Conservation (phyloP, 2,329 filamentous ascomycete genomes). For the Colletotrichum nymphaeae region DNA sequence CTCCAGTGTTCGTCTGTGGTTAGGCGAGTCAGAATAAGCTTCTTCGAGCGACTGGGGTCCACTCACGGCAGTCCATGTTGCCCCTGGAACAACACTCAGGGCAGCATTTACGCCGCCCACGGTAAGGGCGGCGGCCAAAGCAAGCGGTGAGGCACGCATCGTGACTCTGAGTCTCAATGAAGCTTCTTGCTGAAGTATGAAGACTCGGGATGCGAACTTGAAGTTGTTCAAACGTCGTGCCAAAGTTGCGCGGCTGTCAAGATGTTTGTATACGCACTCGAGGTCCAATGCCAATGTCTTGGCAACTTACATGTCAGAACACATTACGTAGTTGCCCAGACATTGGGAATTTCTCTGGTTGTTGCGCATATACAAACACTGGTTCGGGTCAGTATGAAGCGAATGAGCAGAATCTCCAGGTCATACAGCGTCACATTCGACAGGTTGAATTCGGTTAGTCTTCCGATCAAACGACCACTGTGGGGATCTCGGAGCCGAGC, state of each 20-base stretch:
- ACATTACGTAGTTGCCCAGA: slow-evolving; percentile 1
- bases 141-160: slow-evolving; percentile 12
- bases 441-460: not conserved
- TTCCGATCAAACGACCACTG: not conserved
- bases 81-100: slow-evolving; percentile 55
- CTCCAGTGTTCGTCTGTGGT: slow-evolving; percentile 54
- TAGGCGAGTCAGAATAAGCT: not conserved
- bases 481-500: slow-evolving; percentile 12
- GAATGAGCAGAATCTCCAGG: not conserved
- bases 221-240: not conserved
- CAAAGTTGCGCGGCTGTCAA: not conserved
- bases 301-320: not conserved
- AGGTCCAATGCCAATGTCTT: not conserved
- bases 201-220: not conserved
- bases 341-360: not conserved
- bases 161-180: not conserved
- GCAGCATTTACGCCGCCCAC: slow-evolving; percentile 27
- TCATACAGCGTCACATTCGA: not conserved
- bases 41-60: not conserved
- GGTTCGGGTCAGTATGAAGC: not conserved
- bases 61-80: slow-evolving; percentile 58
- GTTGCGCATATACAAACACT: not conserved
- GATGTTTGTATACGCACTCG: not conserved
- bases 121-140: slow-evolving; percentile 8
- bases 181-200: too few species aligned